Conservation (phyloP, 768 basidiomycete species). For the Tricholoma flavovirens region DNA sequence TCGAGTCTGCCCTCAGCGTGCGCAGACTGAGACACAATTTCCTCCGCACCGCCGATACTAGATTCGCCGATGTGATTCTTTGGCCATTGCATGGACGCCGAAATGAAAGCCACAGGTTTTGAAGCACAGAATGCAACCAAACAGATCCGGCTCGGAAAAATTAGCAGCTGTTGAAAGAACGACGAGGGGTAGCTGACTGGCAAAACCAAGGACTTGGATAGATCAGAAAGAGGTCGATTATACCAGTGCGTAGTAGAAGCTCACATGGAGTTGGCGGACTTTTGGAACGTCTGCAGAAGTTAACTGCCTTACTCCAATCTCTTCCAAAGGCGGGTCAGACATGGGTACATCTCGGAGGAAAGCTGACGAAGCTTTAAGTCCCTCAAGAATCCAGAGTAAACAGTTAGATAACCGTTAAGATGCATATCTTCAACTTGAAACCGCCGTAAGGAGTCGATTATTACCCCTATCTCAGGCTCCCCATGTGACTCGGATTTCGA, state of each 20-base stretch:
- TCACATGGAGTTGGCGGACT: slow-evolving; percentile 37
- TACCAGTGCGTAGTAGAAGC: slow-evolving; percentile 12
- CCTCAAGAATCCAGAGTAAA: background rate
- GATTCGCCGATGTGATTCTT: slow-evolving; percentile 2
- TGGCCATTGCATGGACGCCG: slow-evolving; percentile 31
- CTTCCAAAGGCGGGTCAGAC: slow-evolving; percentile 10
- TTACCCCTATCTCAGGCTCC: no score
- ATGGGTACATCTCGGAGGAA: slow-evolving; percentile 6
- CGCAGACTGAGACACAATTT: background rate
- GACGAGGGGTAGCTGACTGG: slow-evolving; percentile 36
- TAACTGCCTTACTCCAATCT: slow-evolving; percentile 28
- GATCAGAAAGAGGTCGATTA: background rate
- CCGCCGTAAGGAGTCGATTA: no score
- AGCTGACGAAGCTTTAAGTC: background rate
- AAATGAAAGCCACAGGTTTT: slow-evolving; percentile 38
- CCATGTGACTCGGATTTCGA: background rate
- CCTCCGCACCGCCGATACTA: no score
- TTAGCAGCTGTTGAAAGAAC: slow-evolving; percentile 42
- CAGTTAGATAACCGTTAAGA: no score
- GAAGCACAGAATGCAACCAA: slow-evolving; percentile 32
- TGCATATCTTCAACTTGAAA: no score
- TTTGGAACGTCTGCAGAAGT: slow-evolving; percentile 29
- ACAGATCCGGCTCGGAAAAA: slow-evolving; percentile 35
- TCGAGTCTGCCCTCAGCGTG: slow-evolving; percentile 6
- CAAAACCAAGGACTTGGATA: slow-evolving; percentile 27